Evolutionary conservation across 2,329 filamentous ascomycete genomes (phyloP).

Genomic region (Aspergillus ibericus): DNA sequence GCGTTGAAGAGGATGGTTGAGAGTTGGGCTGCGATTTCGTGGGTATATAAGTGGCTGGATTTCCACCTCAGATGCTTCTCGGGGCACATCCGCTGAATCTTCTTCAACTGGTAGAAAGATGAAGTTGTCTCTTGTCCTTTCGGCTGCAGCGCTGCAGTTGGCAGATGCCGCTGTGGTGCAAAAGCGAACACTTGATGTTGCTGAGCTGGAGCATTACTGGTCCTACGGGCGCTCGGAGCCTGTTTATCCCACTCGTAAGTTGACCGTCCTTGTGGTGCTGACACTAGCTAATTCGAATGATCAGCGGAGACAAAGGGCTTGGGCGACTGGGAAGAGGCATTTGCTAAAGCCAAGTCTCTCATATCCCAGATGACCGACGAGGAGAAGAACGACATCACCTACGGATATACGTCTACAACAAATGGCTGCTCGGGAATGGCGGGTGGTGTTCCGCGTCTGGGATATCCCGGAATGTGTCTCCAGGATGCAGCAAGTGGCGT

Average conservation of each 20-base stretch:
- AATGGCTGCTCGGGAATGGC: constrained; percentile 11
- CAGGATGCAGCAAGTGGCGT: constrained; percentile 14
- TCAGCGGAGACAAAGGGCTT: background rate
- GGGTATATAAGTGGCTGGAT: background rate
- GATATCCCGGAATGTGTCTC: constrained; percentile 13
- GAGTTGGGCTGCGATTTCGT: background rate
- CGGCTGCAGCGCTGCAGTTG: background rate
- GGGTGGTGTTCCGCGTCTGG: constrained; percentile 7
- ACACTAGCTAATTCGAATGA: background rate
- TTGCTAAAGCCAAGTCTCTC: constrained; percentile 12
- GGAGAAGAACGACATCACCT: constrained; percentile 16
- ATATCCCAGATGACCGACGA: constrained; percentile 12
- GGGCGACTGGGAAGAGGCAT: constrained; percentile 11
- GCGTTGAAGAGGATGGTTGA: background rate
- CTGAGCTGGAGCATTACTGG: background rate
- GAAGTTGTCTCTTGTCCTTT: background rate
- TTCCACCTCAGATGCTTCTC: background rate
- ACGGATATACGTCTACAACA: constrained; percentile 5
- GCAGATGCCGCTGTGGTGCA: background rate
- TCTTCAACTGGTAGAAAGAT: background rate
- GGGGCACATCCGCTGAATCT: background rate
- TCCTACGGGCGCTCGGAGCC: constrained; percentile 4
- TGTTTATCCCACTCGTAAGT: background rate
- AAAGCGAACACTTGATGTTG: background rate
- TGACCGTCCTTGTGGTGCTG: background rate